A percentile compares a stretch with the other conserved stretches of the same genome.
These are phyloP conservation scores for Alternaria gaisen DNA, from an alignment of 2,329 filamentous ascomycete species.

Conservation along the genomic window DNA sequence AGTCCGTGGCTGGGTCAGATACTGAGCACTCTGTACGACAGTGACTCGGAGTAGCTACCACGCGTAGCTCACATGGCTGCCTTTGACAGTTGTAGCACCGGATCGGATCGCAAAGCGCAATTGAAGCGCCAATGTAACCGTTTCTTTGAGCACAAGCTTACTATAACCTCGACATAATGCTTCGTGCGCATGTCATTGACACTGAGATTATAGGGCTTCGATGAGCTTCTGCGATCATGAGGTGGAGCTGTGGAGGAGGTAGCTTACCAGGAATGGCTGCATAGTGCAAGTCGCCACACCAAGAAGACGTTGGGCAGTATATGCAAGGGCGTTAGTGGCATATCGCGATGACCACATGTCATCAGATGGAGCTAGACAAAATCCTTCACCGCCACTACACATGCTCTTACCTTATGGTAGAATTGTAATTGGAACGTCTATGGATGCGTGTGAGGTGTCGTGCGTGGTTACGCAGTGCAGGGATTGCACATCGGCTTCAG, in stretches of 20 bases:
- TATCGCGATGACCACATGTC: slow-evolving; percentile 27
- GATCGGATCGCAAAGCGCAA: slow-evolving; percentile 37
- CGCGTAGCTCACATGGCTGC: slow-evolving; percentile 42
- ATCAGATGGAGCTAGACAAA: slow-evolving; percentile 24
- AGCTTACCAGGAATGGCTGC: slow-evolving; percentile 2
- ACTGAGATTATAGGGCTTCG: neutral
- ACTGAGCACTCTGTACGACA: slow-evolving; percentile 27
- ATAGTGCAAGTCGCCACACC: neutral
- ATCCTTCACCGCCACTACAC: slow-evolving; percentile 35
- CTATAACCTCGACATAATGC: neutral
- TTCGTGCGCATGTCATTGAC: neutral
- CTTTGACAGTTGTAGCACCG: slow-evolving; percentile 46
- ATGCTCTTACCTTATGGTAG: slow-evolving; percentile 14
- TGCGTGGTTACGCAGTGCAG: slow-evolving; percentile 35
- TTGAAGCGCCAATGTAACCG: slow-evolving; percentile 28
- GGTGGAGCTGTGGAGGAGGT: neutral
- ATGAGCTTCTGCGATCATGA: neutral
- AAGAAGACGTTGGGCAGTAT: neutral
- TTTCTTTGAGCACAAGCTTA: slow-evolving; percentile 9
- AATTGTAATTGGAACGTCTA: slow-evolving; percentile 32
- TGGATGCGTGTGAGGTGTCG: slow-evolving; percentile 29
- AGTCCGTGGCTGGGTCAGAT: slow-evolving; percentile 17
- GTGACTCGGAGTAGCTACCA: slow-evolving; percentile 33
- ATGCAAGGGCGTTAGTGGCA: slow-evolving; percentile 25
- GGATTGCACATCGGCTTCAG: slow-evolving; percentile 26